Conservation (phyloP, 352 stramenopile genomes). For the Thraustochytrium striatum region DNA sequence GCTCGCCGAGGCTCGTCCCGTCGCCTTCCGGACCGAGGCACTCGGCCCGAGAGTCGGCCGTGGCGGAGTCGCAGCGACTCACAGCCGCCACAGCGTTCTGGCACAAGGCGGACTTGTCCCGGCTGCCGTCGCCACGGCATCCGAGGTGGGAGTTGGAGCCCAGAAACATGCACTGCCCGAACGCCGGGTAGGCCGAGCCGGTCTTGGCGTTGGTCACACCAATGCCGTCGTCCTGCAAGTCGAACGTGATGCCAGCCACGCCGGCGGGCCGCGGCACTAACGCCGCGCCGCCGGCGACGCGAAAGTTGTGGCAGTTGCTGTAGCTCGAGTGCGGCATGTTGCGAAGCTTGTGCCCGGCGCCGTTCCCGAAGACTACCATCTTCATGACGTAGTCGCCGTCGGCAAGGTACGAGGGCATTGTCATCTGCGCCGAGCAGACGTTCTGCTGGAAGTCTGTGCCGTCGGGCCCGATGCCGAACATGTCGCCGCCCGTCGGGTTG, state of each 20-base stretch:
- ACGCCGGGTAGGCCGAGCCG: neutral
- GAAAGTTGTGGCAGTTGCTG: neutral
- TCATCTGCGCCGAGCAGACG: neutral
- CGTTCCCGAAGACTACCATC: neutral
- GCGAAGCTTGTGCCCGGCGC: neutral
- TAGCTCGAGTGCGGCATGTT: too few species aligned
- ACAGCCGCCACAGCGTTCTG: neutral
- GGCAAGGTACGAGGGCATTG: neutral
- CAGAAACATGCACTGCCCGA: neutral
- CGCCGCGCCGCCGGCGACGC: neutral
- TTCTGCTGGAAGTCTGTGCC: neutral
- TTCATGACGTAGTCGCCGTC: neutral
- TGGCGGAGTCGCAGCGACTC: neutral
- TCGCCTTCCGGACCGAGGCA: neutral
- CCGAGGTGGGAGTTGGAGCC: neutral
- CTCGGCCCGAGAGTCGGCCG: neutral
- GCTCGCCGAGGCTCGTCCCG: neutral
- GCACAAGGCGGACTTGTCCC: neutral
- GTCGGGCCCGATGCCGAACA: neutral
- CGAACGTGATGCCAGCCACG: neutral
- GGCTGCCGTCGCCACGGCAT: neutral
- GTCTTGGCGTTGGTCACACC: neutral
- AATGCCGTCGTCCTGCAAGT: neutral
- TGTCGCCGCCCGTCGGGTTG: neutral
- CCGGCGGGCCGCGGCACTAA: neutral